Percentiles rank a stretch among this genome's conserved stretches.
These are phyloP conservation scores for Ceratocystis cubensis DNA, from an alignment of 2,329 filamentous ascomycete species.

Conservation along the genomic window DNA sequence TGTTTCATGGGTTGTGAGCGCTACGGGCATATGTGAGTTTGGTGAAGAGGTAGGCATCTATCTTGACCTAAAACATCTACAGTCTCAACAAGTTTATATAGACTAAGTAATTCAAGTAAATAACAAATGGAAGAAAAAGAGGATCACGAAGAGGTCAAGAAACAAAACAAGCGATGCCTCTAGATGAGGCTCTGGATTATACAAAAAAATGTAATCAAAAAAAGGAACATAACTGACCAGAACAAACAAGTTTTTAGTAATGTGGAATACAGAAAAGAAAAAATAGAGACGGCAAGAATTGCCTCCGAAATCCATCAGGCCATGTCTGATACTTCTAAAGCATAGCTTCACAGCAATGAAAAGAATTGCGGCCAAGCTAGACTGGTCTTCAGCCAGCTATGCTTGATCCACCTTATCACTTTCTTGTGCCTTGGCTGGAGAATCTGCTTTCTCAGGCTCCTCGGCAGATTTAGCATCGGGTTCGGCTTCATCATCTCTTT, in stretches of 20 bases:
- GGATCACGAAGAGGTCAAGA: too few relatives aligned
- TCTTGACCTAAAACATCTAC: too few relatives aligned
- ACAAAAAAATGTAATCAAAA: background rate
- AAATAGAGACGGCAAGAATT: background rate
- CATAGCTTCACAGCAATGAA: background rate
- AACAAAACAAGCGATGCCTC: too few relatives aligned
- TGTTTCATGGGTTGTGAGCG: too few relatives aligned
- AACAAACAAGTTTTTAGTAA: too few relatives aligned
- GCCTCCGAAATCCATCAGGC: background rate
- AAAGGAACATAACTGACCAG: background rate
- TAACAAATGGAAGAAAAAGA: too few relatives aligned
- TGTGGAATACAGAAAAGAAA: background rate
- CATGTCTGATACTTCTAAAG: background rate
- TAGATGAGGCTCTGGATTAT: background rate
- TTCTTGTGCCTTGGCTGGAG: constrained; percentile 2
- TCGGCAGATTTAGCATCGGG: constrained; percentile 2
- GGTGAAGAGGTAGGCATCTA: too few relatives aligned
- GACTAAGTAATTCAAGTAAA: too few relatives aligned
- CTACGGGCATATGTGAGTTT: too few relatives aligned
- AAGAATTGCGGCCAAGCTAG: background rate
- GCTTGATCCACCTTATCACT: constrained; percentile 14
- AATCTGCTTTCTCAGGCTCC: background rate
- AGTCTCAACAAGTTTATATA: too few relatives aligned
- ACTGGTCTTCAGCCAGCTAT: background rate
- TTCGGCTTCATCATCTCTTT: constrained; percentile 20